Evolutionary conservation across 257 asterid genomes (phyloP), one percentile per base, ranked within the genome.

Genomic region (Solanum clarkiae): DNA sequence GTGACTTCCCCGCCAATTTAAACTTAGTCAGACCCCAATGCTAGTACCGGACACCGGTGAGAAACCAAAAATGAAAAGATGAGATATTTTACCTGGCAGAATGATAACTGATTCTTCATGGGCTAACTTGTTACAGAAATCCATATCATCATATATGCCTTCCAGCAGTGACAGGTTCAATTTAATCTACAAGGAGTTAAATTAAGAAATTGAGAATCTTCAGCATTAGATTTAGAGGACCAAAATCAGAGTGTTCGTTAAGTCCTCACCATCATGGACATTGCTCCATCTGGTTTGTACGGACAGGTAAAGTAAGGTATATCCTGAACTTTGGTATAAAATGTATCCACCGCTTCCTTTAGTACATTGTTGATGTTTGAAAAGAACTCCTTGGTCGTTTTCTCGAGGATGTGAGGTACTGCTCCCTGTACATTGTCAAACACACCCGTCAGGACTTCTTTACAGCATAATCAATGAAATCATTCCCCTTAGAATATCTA

Each of bases 221-320:
- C 65, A 77, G 65, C 15, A 22, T 49, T 49, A 49, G 22, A 24
- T 77, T 2, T 77, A 51, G 29, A 53, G 82, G 63, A 26, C 49
- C 1, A 5, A 51, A 49, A 51, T 77, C 4, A 15, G 53, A 15
- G 16, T 26, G 65, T 16, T 77, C 6, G 1, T 26, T 5, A 63
- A 65, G 49, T 26, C 63, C 82, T 83, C 86, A 91, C 98, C 98
- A 94, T 88, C 22, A 92, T 80, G 82, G 90, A 89, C 97, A 94
- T 92, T 83, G 93, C 91, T 82, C 98, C 97, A 85, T 92, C 92
- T 22, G 98, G 95, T 87, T 90, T 94, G 81, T 75, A 71, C 6
- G 93, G 93, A 47, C 63, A 16, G 13, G 84, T 47, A 80, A 94
- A 88, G 60, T 89, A 87, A 42, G 93, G 93, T 57, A 93, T 93